phyloP scores from a whole-genome alignment of 2,329 filamentous ascomycete genomes.

The Sclerotinia borealis region DNA sequence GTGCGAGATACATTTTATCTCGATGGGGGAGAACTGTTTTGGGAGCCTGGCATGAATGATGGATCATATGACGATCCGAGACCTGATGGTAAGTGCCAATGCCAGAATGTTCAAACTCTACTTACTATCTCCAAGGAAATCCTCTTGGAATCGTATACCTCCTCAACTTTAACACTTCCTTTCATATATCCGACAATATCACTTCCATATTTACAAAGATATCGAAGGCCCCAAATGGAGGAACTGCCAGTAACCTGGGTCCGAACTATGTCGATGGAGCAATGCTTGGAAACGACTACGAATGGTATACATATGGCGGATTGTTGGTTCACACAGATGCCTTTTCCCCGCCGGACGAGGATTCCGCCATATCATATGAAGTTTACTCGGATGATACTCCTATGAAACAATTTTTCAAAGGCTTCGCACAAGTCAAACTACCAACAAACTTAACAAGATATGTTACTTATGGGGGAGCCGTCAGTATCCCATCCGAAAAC shows the following conservation, averaged over 20 bases:
- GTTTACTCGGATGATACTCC: conserved; percentile 46
- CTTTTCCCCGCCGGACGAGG: conserved; percentile 36
- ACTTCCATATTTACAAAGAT: conserved; percentile 44
- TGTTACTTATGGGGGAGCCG: conserved; percentile 57
- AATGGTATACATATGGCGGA: conserved; percentile 62
- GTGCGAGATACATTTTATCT: conserved; percentile 59
- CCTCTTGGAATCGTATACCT: conserved; percentile 47
- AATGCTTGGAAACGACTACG: conserved; percentile 58
- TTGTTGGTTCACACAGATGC: conserved; percentile 35
- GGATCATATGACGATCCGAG: conserved; percentile 33
- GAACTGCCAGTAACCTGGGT: conserved; percentile 43
- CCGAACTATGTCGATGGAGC: conserved; percentile 57
- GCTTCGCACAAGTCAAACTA: conserved; percentile 28
- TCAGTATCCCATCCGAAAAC: conserved; percentile 62
- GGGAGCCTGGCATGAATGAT: conserved; percentile 45
- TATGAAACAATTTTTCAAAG: not conserved
- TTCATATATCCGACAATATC: conserved; percentile 47
- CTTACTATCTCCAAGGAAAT: conserved; percentile 40
- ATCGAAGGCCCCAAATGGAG: conserved; percentile 42
- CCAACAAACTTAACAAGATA: conserved; percentile 50
- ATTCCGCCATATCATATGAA: conserved; percentile 47
- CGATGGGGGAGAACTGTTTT: conserved; percentile 54
- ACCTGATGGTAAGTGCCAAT: conserved; percentile 38
- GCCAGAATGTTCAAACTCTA: not conserved
- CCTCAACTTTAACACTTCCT: conserved; percentile 53